Percentiles rank a stretch among this genome's conserved stretches.
Evolutionary conservation across 495 filamentous ascomycete genomes (phyloP).

Genomic region (Haplographium delicatum): DNA sequence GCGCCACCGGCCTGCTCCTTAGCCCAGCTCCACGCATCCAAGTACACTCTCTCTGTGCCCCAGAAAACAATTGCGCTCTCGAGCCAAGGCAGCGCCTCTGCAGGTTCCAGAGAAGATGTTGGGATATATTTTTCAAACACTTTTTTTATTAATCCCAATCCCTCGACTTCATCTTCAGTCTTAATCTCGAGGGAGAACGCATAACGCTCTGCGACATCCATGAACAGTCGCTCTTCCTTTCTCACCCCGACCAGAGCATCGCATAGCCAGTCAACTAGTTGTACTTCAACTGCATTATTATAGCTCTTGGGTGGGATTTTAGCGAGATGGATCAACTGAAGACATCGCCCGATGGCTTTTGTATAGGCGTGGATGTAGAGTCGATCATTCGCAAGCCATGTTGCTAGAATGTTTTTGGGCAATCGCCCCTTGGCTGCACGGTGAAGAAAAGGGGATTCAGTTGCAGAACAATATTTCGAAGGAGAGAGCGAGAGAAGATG

Average conservation of each 20-base stretch:
- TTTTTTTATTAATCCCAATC: no score
- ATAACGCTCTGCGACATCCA: constrained; percentile 57
- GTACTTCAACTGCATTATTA: no score
- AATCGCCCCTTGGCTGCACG: constrained; percentile 60
- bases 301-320: constrained; percentile 27
- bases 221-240: constrained; percentile 64
- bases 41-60: constrained; percentile 63
- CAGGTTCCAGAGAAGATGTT: constrained; percentile 10
- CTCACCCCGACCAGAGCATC: constrained; percentile 60
- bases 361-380: constrained; percentile 71
- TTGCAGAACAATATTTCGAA: no score
- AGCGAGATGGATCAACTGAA: constrained; percentile 58
- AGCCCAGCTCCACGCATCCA: constrained; percentile 56
- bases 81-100: constrained; percentile 32
- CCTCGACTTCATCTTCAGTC: constrained; percentile 27
- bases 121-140: constrained; percentile 28
- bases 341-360: constrained; percentile 60
- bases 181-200: constrained; percentile 47
- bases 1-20: constrained; percentile 29
- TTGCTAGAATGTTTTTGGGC: constrained; percentile 46
- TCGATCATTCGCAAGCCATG: constrained; percentile 72
- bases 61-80: constrained; percentile 68
- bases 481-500: no score
- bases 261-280: constrained; percentile 55
- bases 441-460: constrained; percentile 62